phyloP scores from a whole-genome alignment of 2,329 filamentous ascomycete species.

The Rutstroemia sp. region DNA sequence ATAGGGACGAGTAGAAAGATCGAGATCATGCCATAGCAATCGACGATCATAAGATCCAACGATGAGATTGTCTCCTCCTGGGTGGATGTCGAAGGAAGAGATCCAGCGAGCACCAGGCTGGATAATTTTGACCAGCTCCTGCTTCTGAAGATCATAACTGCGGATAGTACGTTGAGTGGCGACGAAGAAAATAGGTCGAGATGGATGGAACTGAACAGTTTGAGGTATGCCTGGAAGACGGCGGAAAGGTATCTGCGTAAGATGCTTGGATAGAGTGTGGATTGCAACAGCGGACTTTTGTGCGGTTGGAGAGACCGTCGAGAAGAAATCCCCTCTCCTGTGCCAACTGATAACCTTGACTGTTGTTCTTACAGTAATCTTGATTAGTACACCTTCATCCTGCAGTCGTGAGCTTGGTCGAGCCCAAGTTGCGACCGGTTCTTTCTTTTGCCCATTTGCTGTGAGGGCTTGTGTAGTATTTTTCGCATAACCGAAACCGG shows the following conservation, averaged over 20 bases:
- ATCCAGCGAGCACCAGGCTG: constrained; percentile 95
- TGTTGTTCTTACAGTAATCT: constrained; percentile 69
- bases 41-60: constrained; percentile 92
- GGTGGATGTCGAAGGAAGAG: constrained; percentile 86
- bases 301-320: constrained; percentile 77
- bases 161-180: constrained; percentile 91
- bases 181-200: constrained; percentile 87
- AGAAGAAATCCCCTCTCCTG: constrained; percentile 86
- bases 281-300: constrained; percentile 79
- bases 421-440: constrained; percentile 73
- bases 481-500: constrained; percentile 89
- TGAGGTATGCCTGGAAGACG: constrained; percentile 68
- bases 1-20: constrained; percentile 83
- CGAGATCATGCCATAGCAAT: constrained; percentile 93
- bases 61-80: constrained; percentile 87
- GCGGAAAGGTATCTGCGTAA: constrained; percentile 91
- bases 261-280: constrained; percentile 89
- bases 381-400: constrained; percentile 70
- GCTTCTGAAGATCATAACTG: constrained; percentile 85
- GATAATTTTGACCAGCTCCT: constrained; percentile 86
- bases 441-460: constrained; percentile 56
- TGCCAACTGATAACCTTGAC: constrained; percentile 94
- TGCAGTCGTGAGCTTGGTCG: constrained; percentile 69
- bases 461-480: constrained; percentile 48
- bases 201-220: constrained; percentile 89